Conservation (phyloP, 2,329 filamentous ascomycete genomes). For the Exophiala phaeomuriformis region DNA sequence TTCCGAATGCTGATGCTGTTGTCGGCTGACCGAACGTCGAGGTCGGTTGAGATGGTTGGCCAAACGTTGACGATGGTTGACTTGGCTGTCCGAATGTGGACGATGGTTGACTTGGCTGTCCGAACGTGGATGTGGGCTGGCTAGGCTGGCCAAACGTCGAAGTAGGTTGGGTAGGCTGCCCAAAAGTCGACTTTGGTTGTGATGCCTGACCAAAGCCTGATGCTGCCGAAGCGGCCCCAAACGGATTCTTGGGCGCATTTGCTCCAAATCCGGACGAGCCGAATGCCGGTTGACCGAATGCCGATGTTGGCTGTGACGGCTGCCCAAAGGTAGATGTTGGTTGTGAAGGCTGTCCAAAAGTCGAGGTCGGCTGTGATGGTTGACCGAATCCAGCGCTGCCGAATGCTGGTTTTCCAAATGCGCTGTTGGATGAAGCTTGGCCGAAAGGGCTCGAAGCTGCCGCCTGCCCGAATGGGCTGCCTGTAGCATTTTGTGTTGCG, state of each 20-base stretch:
- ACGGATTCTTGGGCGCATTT: constrained; percentile 29
- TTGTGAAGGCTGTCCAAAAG: constrained; percentile 30
- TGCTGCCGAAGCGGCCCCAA: constrained; percentile 27
- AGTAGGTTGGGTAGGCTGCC: constrained; percentile 29
- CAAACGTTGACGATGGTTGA: constrained; percentile 32
- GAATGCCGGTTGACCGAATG: constrained; percentile 35
- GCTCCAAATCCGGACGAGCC: constrained; percentile 33
- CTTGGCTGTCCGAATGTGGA: constrained; percentile 18
- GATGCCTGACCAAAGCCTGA: constrained; percentile 16
- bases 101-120: constrained; percentile 30
- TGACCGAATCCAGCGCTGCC: constrained; percentile 29
- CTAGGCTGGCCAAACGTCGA: constrained; percentile 31
- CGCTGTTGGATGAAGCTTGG: constrained; percentile 40
- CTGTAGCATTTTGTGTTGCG: constrained; percentile 1
- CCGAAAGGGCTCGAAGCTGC: constrained; percentile 20
- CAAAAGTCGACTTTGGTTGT: constrained; percentile 30
- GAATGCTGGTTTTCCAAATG: constrained; percentile 40
- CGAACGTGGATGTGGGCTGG: constrained; percentile 29
- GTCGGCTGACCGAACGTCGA: constrained; percentile 17
- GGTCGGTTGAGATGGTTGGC: constrained; percentile 27
- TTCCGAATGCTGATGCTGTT: constrained; percentile 17
- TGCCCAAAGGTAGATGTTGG: constrained; percentile 28
- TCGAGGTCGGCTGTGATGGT: constrained; percentile 25
- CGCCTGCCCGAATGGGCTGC: constrained; percentile 9
- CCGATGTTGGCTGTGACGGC: constrained; percentile 28